Conservation (phyloP, 2,329 filamentous ascomycete species). For the Lasiodiplodia theobromae region DNA sequence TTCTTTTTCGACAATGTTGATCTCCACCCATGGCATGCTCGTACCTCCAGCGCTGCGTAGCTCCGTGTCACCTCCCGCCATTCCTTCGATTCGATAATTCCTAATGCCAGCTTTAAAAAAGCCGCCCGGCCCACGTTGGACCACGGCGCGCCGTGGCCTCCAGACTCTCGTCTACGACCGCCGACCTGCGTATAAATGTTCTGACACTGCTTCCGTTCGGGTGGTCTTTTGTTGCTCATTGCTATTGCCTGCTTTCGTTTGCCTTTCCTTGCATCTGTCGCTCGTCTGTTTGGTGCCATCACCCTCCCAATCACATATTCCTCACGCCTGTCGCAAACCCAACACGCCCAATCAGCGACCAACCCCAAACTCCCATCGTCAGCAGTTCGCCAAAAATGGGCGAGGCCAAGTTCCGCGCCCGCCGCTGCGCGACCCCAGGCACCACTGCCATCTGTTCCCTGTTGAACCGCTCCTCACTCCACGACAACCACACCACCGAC, state of each 20-base stretch:
- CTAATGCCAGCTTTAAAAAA: conserved; percentile 17
- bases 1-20: conserved; percentile 8
- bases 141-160: background rate
- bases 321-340: conserved; percentile 15
- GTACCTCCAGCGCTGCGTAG: conserved; percentile 6
- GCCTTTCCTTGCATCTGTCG: background rate
- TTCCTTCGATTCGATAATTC: conserved; percentile 10
- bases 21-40: conserved; percentile 18
- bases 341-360: conserved; percentile 21
- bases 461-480: conserved; percentile 33
- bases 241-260: conserved; percentile 17
- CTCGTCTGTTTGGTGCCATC: background rate
- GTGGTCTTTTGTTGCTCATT: conserved; percentile 20
- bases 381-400: conserved; percentile 33
- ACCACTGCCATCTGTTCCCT: conserved; percentile 35
- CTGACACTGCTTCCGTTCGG: conserved; percentile 4
- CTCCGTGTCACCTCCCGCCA: conserved; percentile 13
- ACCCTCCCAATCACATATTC: conserved; percentile 13
- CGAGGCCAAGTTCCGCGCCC: conserved; percentile 36
- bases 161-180: background rate
- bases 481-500: conserved; percentile 20
- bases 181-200: background rate
- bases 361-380: background rate
- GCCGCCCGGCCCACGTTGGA: background rate
- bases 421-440: conserved; percentile 29